Base-by-base conservation (phyloP, 495 filamentous ascomycete species). In the Pseudotulostoma volvatum region DNA sequence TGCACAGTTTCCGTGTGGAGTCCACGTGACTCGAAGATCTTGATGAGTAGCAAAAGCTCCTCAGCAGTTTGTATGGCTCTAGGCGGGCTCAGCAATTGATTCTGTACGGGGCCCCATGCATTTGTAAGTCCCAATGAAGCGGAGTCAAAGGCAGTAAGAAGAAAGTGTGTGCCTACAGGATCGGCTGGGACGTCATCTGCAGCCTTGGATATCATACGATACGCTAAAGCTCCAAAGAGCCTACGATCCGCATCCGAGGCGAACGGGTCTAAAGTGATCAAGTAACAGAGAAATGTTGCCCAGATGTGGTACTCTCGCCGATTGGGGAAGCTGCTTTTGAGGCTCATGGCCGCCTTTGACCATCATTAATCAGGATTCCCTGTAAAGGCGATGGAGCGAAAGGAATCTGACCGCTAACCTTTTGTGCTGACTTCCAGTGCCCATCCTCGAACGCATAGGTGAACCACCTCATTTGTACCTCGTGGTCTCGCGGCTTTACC, bases 381-480 rank as follows among this genome's bases (percentile, higher is more conserved):
- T n/a, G n/a, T n/a, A n/a, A n/a, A n/a, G n/a, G n/a, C n/a, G n/a
- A 33, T 17, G 13, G 19, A 3, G 11, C 7, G 18, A 23, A 11
- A 31, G 17, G 32, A 14, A 4, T 21, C 16, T 16, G n/a, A 20
- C 8, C 18, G 14, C 9, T 11, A 38, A 70, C 65, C 63, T 74
- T 72, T 41, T 75, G 71, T 9, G 74, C 73, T 7, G 65, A 66
- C 41, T 66, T 68, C 65, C 69, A 76, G 42, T 73, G 61, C 34
- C 59, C 45, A 36, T 48, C 51, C 17, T 65, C 53, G 37, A 71
- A 67, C 9, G 63, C 61, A 13, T 55, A 53, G 15, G 51, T 52
- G 33, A 76, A 71, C 71, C 74, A 76, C 35, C 57, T 56, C 44
- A 54, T 59, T 37, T 73, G 63, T n/a, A 77, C 49, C 3, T 61